Evolutionary conservation across 1,139 yeast genomes (phyloP), one percentile per base, ranked within the genome.

Genomic region (Meyerozyma elateridarum): DNA sequence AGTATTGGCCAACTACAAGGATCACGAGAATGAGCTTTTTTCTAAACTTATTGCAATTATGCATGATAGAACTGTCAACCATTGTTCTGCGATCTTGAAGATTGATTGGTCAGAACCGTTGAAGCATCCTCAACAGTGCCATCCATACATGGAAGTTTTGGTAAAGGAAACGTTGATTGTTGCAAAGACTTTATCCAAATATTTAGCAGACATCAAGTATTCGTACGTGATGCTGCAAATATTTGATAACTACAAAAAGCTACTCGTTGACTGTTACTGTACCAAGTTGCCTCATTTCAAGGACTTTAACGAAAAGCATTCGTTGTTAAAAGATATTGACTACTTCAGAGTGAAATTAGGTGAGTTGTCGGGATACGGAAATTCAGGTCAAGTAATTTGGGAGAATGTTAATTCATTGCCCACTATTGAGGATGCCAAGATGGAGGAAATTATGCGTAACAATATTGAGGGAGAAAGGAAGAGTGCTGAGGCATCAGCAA

Each of bases 161-260:
- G 82, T 80, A 29, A 79, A 76, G 40, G 89, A 82, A 40, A 79
- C 88, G 0, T 48, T 68, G 13, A 76, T 83, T 0, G 78, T 83
- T 20, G 64, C 79, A 2, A 73, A 77, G 39, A 81, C 79, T 5
- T 61, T 83, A 30, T 66, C 68, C 29, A 73, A 75, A 39, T 78
- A 79, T 44, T 56, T 83, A 26, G 78, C 84, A 0, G 69, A 68
- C 28, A 44, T 59, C 9, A 76, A 77, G 36, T 71, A 73, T 37
- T 50, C 70, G 1, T 48, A 63, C 7, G 61, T 76, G 22, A 61
- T 82, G 33, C 72, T 72, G 52, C 73, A 70, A 40, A 75, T 77
- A 6, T 78, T 79, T 49, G 79, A 72, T 31, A 72, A 71, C 40
- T 81, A 79, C 52, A 79, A 80, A 48, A 64, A 69, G 32, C 53